These are phyloP conservation scores for Leccinum fallax DNA, from an alignment of 1,284 basidiomycete genomes.

Conservation along the genomic window DNA sequence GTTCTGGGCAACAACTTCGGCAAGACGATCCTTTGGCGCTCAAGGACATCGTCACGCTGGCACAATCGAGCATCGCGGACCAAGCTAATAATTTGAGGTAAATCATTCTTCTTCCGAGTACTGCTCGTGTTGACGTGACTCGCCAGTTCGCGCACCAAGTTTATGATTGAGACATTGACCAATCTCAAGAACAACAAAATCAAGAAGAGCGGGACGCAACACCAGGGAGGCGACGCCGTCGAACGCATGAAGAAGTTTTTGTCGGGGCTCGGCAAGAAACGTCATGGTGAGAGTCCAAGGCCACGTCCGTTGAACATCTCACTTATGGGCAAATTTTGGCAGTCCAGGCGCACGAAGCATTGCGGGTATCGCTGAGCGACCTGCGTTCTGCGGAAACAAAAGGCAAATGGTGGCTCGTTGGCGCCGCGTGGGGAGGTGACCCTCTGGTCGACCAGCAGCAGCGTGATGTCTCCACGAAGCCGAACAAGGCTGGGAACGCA, in stretches of 20 bases:
- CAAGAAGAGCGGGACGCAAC: conserved; percentile 62
- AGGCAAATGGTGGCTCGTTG: conserved; percentile 99
- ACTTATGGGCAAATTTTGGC: not conserved
- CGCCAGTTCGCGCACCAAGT: conserved; percentile 77
- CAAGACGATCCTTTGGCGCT: conserved; percentile 85
- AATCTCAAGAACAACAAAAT: conserved; percentile 91
- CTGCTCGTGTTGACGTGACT: conserved; percentile 3
- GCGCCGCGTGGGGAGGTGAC: conserved; percentile 94
- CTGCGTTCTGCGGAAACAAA: conserved; percentile 67
- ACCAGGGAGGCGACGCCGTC: conserved; percentile 71
- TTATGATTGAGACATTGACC: conserved; percentile 91
- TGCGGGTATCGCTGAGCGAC: conserved; percentile 85
- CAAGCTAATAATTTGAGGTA: conserved; percentile 64
- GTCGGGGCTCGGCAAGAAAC: conserved; percentile 71
- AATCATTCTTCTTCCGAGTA: not conserved
- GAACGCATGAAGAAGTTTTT: conserved; percentile 88
- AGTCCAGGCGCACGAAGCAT: conserved; percentile 83
- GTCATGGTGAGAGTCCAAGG: conserved; percentile 39
- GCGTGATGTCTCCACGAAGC: conserved; percentile 35
- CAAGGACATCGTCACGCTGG: conserved; percentile 83
- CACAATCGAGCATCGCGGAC: conserved; percentile 70
- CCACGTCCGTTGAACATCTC: not conserved
- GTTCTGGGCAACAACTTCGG: conserved; percentile 85
- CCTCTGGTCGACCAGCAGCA: conserved; percentile 74
- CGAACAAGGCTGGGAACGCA: conserved; percentile 16